Evolutionary conservation across 2,329 filamentous ascomycete genomes (phyloP), one percentile per base, ranked within the genome.

Genomic region (Pyricularia sp.): DNA sequence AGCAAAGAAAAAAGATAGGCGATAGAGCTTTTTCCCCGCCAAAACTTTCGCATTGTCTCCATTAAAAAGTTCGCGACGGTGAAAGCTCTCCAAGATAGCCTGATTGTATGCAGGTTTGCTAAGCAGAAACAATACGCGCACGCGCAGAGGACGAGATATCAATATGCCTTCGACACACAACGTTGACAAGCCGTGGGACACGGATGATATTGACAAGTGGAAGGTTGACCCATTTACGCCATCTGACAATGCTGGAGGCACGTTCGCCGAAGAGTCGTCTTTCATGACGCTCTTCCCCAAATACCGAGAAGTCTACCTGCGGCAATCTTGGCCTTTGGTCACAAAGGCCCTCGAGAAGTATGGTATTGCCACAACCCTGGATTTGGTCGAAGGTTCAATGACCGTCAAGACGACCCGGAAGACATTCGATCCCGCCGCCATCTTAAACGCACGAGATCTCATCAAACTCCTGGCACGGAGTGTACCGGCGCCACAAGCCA

Each of bases 151-250:
- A n/a, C 17, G 42, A 50, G 42, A n/a, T 50, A 33, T 30, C 71
- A 75, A 68, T 33, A 93, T 97, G 93, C 93, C 93, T 71, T 95
- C 92, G 33, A 97, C 91, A 72, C 88, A 97, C 81, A 91, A 97
- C 71, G 90, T 87, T 73, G 92, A 96, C 3, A 97, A 97, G 79
- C 92, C 93, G 69, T 96, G 94, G 94, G 94, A 97, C 76, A 97
- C 94, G 69, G 94, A 97, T 71, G 95, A 97, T 76, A 92, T 98
- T 72, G 94, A 98, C 81, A 97, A 97, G 79, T 98, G 93, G 93
- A 94, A 93, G 88, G 82, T 94, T 74, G 93, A 97, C 58, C 81
- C 88, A 31, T 98, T 98, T 81, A 94, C 88, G 61, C 87, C 92
- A 66, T 88, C 92, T 73, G 91, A 98, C 81, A 98, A 98, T 80